Evolutionary conservation across 2,329 filamentous ascomycete genomes (phyloP), one percentile per base, ranked within the genome.

Genomic region (Fusarium sp.): DNA sequence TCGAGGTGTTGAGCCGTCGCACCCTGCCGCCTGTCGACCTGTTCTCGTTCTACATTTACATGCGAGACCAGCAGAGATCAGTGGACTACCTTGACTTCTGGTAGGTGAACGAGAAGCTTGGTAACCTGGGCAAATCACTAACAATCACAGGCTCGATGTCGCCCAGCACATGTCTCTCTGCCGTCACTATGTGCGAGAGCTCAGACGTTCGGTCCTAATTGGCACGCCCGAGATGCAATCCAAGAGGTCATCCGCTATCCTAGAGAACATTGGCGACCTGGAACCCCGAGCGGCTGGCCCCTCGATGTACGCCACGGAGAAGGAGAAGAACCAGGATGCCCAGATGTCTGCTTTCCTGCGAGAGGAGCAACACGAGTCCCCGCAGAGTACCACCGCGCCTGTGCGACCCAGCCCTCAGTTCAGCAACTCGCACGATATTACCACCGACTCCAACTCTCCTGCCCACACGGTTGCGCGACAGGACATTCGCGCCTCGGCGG

Each of bases 21-120:
- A 99, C 97, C n/a, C 89, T 97, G 23, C 94, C 97, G 58, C 97
- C 97, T 0, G 96, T 99, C 67, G 97, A 99, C 81, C 88, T 99
- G 13, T 99, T 98, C 84, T 98, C 95, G 2, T 99, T 99, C 87
- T 99, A 99, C 85, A 99, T 99, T 79, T 99, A 98, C 85, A 99
- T 99, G 97, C 92, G 97, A 80, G 97, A 99, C 83, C 95, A 98
- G 84, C 97, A 99, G 84, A 92, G 95, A 82, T 98, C 96, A 9
- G 97, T 99, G 14, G 97, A 99, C 81, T 99, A 99, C 80, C 87
- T 99, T 48, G 97, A 99, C 82, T 99, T 99, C 84, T 99, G 97
- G 97, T 98, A 87, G 68, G 91, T 82, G 18, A 11, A 66, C 57
- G 37, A 54, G 20, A 27, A 50, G 30, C 27, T 30, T 18, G 9